phyloP scores from a whole-genome alignment of 371 early-diverging fungal species.

The Syncephalis plumigaleata region DNA sequence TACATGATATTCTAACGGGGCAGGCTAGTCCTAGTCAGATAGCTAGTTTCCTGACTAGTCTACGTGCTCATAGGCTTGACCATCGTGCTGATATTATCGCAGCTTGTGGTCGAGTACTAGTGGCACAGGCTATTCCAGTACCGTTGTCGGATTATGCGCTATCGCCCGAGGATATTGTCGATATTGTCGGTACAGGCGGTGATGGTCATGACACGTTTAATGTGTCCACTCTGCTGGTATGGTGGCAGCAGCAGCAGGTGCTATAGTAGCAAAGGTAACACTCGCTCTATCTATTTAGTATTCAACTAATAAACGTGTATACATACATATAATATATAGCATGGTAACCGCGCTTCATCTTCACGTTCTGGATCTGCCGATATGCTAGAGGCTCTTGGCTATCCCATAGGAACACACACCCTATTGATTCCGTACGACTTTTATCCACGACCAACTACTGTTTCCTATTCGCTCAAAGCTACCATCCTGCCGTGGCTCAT shows the following conservation, averaged over 20 bases:
- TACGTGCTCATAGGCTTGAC: slow-evolving; percentile 53
- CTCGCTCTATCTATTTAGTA: background rate
- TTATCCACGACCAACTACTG: slow-evolving; percentile 60
- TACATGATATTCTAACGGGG: slow-evolving; percentile 59
- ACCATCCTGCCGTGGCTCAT: slow-evolving; percentile 83
- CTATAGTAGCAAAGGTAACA: slow-evolving; percentile 75
- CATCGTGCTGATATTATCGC: slow-evolving; percentile 62
- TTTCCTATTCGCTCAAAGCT: slow-evolving; percentile 82
- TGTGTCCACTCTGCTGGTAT: slow-evolving; percentile 82
- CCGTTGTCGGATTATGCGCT: slow-evolving; percentile 19
- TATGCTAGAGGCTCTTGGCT: slow-evolving; percentile 71
- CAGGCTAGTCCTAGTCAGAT: slow-evolving; percentile 64
- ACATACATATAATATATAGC: slow-evolving; percentile 22
- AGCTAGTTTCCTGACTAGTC: slow-evolving; percentile 61
- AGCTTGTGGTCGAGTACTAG: slow-evolving; percentile 49
- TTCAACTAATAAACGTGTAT: background rate
- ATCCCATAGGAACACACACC: slow-evolving; percentile 44
- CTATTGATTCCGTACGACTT: slow-evolving; percentile 41
- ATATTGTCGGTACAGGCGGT: slow-evolving; percentile 97
- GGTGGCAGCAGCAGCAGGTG: slow-evolving; percentile 88
- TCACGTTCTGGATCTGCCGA: slow-evolving; percentile 91
- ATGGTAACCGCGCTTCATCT: slow-evolving; percentile 89
- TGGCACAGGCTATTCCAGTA: slow-evolving; percentile 31
- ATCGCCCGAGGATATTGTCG: slow-evolving; percentile 36
- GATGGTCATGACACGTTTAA: slow-evolving; percentile 95